Evolutionary conservation across 2,329 filamentous ascomycete species (phyloP), one percentile per base, ranked within the genome.

Genomic region (Elsinoe perseae): DNA sequence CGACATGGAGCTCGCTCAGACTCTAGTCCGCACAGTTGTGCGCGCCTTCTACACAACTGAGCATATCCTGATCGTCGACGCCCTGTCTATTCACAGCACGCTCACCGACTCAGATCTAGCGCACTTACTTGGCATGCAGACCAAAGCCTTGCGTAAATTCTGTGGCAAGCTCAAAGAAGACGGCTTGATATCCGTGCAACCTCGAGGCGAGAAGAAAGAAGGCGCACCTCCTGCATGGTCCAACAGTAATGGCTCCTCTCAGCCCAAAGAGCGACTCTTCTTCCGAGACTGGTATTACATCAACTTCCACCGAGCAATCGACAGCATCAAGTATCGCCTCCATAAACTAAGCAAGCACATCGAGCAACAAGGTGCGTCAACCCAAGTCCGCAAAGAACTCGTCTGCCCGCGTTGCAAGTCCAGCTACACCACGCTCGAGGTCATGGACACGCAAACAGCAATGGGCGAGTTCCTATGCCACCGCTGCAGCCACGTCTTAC

Each of bases 291-390:
- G 95, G 78, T 98, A 95, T 75, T 98, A 89, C 72, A 92, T 98
- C 69, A 91, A 96, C 69, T 95, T 95, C 66, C 89, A 93, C 58
- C 87, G 89, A 57, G 89, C 92, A 32, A 89, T 98, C 66, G 93
- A 98, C 72, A 89, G 89, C 50, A 95, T 95, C 73, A 98, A 98
- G 71, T 98, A 87, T 80, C 86, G 89, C 60, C 84, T 95, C 53
- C 91, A 92, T 68, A 86, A 85, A 57, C 83, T 97, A 63, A 90
- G 91, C 63, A 91, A 92, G 69, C 84, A 86, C 56, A 89, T 97
- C 58, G 91, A 96, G 72, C 84, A 85, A 14, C 85, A 89, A 57
- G 87, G 88, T 14, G 84, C 88, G 16, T 85, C 89, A 0, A 86
- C 85, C 8, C 70, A 71, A 56, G 92, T 97, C 71, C 87, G 89